Conservation (phyloP, 805 yeast species). For the Nakazawaea wickerhamii region DNA sequence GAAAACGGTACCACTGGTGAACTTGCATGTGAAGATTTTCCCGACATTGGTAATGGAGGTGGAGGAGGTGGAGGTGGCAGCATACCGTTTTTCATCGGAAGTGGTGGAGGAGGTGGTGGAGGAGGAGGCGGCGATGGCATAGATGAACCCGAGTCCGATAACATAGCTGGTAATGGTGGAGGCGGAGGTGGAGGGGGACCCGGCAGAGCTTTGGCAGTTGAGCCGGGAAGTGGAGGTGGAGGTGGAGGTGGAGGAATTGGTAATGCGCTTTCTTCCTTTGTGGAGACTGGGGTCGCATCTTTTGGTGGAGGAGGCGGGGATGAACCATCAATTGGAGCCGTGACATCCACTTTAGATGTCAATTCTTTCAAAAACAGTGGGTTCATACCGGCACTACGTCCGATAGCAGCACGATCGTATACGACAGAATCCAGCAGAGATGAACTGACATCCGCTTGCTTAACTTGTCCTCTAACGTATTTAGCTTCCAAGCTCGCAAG, state of each 20-base stretch:
- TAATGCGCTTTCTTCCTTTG: background rate
- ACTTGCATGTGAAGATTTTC: slow-evolving; percentile 14
- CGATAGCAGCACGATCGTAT: slow-evolving; percentile 22
- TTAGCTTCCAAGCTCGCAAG: slow-evolving; percentile 33
- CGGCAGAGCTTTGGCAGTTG: slow-evolving; percentile 17
- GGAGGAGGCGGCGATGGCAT: slow-evolving; percentile 27
- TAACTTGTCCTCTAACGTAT: slow-evolving; percentile 39
- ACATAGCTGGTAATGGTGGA: slow-evolving; percentile 28
- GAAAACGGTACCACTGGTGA: slow-evolving; percentile 20
- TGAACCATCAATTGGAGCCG: slow-evolving; percentile 27
- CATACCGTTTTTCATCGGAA: slow-evolving; percentile 10
- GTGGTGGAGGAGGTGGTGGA: slow-evolving; percentile 24
- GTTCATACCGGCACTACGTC: slow-evolving; percentile 31
- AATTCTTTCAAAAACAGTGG: slow-evolving; percentile 52
- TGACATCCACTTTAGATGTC: slow-evolving; percentile 40
- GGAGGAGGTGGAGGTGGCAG: slow-evolving; percentile 23
- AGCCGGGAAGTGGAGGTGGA: slow-evolving; percentile 27
- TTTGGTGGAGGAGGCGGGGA: slow-evolving; percentile 16
- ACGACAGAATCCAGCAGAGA: slow-evolving; percentile 18
- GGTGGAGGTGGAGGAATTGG: slow-evolving; percentile 25
- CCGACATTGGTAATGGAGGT: slow-evolving; percentile 15
- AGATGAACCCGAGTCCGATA: slow-evolving; percentile 26
- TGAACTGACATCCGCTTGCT: slow-evolving; percentile 17
- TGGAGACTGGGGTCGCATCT: background rate
- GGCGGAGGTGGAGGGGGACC: slow-evolving; percentile 28